Evolutionary conservation across 1,284 basidiomycete species (phyloP).

Genomic region (Ceratobasidium sp.): DNA sequence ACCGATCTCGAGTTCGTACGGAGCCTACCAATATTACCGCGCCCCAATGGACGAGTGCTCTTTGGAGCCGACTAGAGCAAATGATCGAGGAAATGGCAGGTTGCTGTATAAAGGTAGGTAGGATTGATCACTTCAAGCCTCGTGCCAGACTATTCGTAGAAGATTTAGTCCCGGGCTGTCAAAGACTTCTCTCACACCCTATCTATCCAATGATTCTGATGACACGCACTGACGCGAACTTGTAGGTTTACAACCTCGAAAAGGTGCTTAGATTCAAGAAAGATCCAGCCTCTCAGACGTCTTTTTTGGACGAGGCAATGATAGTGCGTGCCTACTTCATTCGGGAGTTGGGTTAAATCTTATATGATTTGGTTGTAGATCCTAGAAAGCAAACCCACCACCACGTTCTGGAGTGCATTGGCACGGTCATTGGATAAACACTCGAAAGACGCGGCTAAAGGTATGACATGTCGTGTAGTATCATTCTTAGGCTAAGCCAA

Average conservation of each 20-base stretch:
- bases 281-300: conserved; percentile 79
- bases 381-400: conserved; percentile 90
- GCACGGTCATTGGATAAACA: conserved; percentile 84
- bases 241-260: conserved; percentile 91
- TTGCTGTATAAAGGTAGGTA: conserved; percentile 86
- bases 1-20: conserved; percentile 84
- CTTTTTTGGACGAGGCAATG: conserved; percentile 93
- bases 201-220: too few species aligned
- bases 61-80: conserved; percentile 87
- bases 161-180: background rate
- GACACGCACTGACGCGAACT: background rate
- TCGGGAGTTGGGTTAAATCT: background rate
- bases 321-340: conserved; percentile 66
- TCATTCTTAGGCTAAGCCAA: background rate
- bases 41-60: conserved; percentile 82
- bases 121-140: background rate
- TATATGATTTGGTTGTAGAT: conserved; percentile 60
- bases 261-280: conserved; percentile 92
- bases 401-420: conserved; percentile 90
- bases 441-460: conserved; percentile 79
- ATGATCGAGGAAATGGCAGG: conserved; percentile 91
- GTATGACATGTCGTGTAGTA: conserved; percentile 58
- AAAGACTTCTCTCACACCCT: background rate
- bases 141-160: background rate
- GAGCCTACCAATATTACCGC: conserved; percentile 87